Evolutionary conservation across 2,329 filamentous ascomycete genomes (phyloP).

Genomic region (Aspergillus tamarii): DNA sequence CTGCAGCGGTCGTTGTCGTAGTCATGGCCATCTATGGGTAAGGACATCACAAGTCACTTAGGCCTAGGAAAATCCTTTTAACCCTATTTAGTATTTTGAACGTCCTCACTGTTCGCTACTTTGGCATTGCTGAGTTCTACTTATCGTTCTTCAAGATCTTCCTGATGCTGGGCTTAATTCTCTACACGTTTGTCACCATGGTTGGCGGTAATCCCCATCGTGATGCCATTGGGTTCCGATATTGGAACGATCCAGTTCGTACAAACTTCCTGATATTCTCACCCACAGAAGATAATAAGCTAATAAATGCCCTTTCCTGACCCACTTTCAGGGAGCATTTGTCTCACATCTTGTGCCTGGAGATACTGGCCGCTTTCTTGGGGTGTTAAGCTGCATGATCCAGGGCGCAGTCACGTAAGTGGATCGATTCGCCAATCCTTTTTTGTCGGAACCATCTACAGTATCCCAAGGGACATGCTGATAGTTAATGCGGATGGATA

Average conservation of each 20-base stretch:
- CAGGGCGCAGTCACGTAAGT: constrained; percentile 64
- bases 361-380: constrained; percentile 56
- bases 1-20: constrained; percentile 41
- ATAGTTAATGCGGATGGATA: constrained; percentile 1
- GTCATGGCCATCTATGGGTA: constrained; percentile 45
- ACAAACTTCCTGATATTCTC: neutral
- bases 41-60: neutral
- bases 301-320: neutral
- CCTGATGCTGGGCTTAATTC: constrained; percentile 33
- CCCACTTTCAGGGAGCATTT: constrained; percentile 56
- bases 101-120: constrained; percentile 46
- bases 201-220: constrained; percentile 74
- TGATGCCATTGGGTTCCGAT: constrained; percentile 71
- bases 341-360: constrained; percentile 65
- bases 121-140: constrained; percentile 53
- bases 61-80: neutral
- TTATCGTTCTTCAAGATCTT: constrained; percentile 48
- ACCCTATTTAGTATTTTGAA: constrained; percentile 36
- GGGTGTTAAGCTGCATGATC: constrained; percentile 68
- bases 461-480: neutral
- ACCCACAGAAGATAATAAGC: neutral
- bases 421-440: no score
- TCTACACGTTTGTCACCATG: constrained; percentile 73
- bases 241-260: constrained; percentile 59
- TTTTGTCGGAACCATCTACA: neutral